Evolutionary conservation across 345 rosid species (phyloP).

Genomic region (Rubroshorea leprosula): DNA sequence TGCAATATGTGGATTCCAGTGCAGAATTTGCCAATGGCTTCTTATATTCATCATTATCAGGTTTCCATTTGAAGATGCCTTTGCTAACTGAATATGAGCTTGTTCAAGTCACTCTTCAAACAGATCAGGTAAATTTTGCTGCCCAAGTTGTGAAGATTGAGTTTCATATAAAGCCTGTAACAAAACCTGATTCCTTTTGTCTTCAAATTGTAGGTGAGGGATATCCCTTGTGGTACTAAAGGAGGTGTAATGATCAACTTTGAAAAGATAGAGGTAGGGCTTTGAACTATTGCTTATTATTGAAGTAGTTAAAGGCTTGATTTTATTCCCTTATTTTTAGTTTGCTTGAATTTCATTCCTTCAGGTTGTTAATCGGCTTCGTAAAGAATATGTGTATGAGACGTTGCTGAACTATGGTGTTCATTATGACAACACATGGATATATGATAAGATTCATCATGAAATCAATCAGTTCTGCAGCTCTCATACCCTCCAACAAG

Average conservation of each 20-base stretch:
- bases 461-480: conserved; percentile 99
- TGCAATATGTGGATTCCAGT: not conserved
- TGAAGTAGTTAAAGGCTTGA: conserved; percentile 6
- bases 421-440: conserved; percentile 86
- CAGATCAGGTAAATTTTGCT: conserved; percentile 52
- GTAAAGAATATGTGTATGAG: conserved; percentile 73
- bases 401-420: conserved; percentile 82
- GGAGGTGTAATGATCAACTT: conserved; percentile 94
- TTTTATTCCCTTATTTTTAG: not conserved
- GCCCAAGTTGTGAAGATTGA: conserved; percentile 5
- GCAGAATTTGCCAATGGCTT: not conserved
- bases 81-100: conserved; percentile 73
- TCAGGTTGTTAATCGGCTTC: conserved; percentile 85
- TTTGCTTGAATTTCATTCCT: conserved; percentile 10
- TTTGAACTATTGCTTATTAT: not conserved
- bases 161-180: conserved; percentile 10
- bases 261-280: conserved; percentile 81
- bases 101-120: conserved; percentile 94
- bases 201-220: conserved; percentile 52
- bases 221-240: conserved; percentile 95
- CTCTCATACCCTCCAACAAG: conserved; percentile 90
- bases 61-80: conserved; percentile 81
- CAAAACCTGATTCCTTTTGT: conserved; percentile 5
- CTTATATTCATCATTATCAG: conserved; percentile 28
- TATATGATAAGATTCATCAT: conserved; percentile 96